phyloP scores from a whole-genome alignment of 2,329 filamentous ascomycete genomes.

The Fusarium sp. region DNA sequence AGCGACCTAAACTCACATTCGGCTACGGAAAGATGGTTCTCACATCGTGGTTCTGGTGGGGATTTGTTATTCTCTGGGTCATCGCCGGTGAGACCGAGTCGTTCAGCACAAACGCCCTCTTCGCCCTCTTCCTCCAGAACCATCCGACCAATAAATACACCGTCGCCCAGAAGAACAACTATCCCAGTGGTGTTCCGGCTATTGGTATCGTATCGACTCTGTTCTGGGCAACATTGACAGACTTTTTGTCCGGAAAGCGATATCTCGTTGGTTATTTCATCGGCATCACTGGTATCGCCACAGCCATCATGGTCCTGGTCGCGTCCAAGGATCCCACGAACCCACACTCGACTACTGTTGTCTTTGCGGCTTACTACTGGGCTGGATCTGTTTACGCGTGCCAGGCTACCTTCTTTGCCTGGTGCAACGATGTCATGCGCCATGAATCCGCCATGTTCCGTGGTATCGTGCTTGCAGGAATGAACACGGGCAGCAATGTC shows the following conservation, averaged over 20 bases:
- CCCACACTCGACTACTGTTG: conserved; percentile 58
- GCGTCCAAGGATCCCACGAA: conserved; percentile 56
- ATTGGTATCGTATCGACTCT: conserved; percentile 70
- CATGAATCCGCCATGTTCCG: conserved; percentile 72
- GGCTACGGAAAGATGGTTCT: conserved; percentile 66
- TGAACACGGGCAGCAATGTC: conserved; percentile 76
- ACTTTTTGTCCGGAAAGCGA: conserved; percentile 70
- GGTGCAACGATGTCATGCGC: conserved; percentile 77
- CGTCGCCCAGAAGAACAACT: conserved; percentile 65
- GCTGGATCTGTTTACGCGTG: conserved; percentile 77
- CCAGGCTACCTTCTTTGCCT: conserved; percentile 80
- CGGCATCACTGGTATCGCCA: conserved; percentile 70
- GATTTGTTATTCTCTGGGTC: conserved; percentile 74
- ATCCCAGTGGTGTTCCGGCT: conserved; percentile 66
- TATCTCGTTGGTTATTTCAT: conserved; percentile 77
- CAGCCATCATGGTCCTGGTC: conserved; percentile 70
- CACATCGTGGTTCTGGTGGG: conserved; percentile 72
- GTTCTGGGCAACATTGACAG: conserved; percentile 76
- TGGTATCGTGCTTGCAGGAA: conserved; percentile 75
- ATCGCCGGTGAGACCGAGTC: conserved; percentile 79
- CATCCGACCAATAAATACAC: conserved; percentile 57
- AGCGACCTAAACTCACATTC: conserved; percentile 58
- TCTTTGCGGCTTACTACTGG: conserved; percentile 77
- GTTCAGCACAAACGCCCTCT: conserved; percentile 72
- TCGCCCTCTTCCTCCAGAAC: conserved; percentile 62